phyloP scores from a whole-genome alignment of 106 monocot species.

The Dendrobium nobile region DNA sequence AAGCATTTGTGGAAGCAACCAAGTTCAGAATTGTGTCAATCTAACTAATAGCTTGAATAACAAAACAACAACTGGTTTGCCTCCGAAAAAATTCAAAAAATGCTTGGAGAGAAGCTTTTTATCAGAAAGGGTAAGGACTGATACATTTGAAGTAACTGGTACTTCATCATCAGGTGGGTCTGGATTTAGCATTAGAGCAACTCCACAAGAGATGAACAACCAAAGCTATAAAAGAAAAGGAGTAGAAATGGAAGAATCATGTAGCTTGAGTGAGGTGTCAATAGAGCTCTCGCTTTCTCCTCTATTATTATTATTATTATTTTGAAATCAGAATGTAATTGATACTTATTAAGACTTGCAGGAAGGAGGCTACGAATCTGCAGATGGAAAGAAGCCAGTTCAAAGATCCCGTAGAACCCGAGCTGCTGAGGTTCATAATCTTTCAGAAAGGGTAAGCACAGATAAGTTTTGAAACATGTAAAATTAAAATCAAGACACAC shows the following conservation, averaged over 20 bases:
- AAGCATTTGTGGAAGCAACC: slow-evolving; percentile 5
- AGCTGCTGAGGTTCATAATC: slow-evolving; percentile 47
- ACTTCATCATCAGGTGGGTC: slow-evolving; percentile 6
- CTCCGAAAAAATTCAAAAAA: not conserved
- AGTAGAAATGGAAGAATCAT: slow-evolving; percentile 3
- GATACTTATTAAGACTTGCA: not conserved
- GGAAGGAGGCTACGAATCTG: slow-evolving; percentile 4
- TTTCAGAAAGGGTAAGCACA: slow-evolving; percentile 41
- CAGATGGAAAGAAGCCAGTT: slow-evolving; percentile 3
- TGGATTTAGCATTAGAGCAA: slow-evolving; percentile 1
- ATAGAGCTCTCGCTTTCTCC: not conserved
- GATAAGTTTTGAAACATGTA: not conserved
- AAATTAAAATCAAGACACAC: not conserved
- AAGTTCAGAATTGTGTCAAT: not conserved
- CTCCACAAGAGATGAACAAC: not conserved
- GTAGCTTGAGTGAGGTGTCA: slow-evolving; percentile 10
- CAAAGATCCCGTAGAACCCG: slow-evolving; percentile 16
- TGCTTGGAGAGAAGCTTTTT: not conserved
- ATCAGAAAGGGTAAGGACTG: not conserved
- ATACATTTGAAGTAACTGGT: slow-evolving; percentile 1
- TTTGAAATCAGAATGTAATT: not conserved
- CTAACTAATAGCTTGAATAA: not conserved
- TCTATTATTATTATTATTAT: not conserved
- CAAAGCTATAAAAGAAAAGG: slow-evolving; percentile 6
- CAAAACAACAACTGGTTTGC: not conserved